Conservation (phyloP, 768 basidiomycete genomes). For the Vararia minispora region DNA sequence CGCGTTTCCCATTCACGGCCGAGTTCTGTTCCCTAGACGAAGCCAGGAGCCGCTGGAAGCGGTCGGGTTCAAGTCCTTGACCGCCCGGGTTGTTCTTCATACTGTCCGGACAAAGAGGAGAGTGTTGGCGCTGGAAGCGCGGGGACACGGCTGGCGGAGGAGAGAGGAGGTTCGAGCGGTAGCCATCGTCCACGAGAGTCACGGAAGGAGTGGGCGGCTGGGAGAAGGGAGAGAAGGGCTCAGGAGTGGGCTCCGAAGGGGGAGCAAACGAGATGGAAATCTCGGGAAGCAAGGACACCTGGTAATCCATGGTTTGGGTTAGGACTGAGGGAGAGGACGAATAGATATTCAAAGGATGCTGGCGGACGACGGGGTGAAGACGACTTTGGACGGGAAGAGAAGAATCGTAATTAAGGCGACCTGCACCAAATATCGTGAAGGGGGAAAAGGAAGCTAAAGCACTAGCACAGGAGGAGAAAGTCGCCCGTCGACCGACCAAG, state of each 20-base stretch:
- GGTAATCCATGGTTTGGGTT: slow-evolving; percentile 22
- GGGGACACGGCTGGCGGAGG: slow-evolving; percentile 39
- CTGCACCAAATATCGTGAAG: no score
- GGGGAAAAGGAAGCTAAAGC: no score
- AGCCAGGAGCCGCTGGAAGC: slow-evolving; percentile 54
- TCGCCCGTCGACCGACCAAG: no score
- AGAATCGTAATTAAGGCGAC: slow-evolving; percentile 19
- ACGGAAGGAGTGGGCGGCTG: slow-evolving; percentile 18
- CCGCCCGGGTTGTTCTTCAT: slow-evolving; percentile 25
- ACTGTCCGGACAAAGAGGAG: slow-evolving; percentile 38
- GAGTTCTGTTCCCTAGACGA: slow-evolving; percentile 48
- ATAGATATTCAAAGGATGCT: slow-evolving; percentile 25
- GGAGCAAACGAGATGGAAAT: slow-evolving; percentile 65
- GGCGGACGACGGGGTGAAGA: background rate
- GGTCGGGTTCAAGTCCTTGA: slow-evolving; percentile 49
- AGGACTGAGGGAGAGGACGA: slow-evolving; percentile 25
- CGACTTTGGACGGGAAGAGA: slow-evolving; percentile 3
- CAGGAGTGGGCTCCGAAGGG: slow-evolving; percentile 34
- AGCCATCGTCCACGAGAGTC: slow-evolving; percentile 34
- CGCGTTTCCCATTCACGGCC: slow-evolving; percentile 32
- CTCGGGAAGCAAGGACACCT: slow-evolving; percentile 39
- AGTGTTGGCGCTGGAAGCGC: slow-evolving; percentile 30
- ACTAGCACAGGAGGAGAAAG: slow-evolving; percentile 9
- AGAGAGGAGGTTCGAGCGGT: slow-evolving; percentile 46
- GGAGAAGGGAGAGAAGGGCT: slow-evolving; percentile 59